Conservation (phyloP, 345 rosid genomes). For the Dovyalis caffra region DNA sequence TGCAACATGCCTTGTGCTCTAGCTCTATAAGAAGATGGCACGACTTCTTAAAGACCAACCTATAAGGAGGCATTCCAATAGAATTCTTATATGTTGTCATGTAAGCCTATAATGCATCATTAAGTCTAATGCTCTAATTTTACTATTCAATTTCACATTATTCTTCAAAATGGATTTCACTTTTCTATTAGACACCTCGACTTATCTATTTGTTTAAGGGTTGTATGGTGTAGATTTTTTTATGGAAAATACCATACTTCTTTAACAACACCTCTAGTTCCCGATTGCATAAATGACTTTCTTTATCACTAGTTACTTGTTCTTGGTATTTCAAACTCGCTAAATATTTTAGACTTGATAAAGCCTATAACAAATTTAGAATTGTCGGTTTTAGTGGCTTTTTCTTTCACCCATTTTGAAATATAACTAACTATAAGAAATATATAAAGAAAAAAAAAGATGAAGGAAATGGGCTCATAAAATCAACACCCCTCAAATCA, state of each 20-base stretch:
- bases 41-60: neutral
- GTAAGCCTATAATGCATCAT: neutral
- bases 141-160: too few relatives aligned
- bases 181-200: neutral
- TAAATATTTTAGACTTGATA: neutral
- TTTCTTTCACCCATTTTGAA: neutral
- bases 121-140: neutral
- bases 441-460: too few relatives aligned
- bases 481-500: too few relatives aligned
- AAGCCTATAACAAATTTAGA: neutral
- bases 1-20: neutral
- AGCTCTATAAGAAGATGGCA: neutral
- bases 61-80: neutral
- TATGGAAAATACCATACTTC: neutral
- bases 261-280: neutral
- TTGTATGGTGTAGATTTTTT: neutral
- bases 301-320: neutral
- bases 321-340: too few relatives aligned
- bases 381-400: neutral
- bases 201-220: neutral
- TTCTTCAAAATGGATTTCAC: neutral
- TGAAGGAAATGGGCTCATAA: too few relatives aligned
- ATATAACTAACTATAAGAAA: neutral
- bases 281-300: neutral
- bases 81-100: neutral